These are phyloP conservation scores for Cladorrhinum sp. DNA, from an alignment of 2,329 filamentous ascomycete genomes.

Conservation along the genomic window DNA sequence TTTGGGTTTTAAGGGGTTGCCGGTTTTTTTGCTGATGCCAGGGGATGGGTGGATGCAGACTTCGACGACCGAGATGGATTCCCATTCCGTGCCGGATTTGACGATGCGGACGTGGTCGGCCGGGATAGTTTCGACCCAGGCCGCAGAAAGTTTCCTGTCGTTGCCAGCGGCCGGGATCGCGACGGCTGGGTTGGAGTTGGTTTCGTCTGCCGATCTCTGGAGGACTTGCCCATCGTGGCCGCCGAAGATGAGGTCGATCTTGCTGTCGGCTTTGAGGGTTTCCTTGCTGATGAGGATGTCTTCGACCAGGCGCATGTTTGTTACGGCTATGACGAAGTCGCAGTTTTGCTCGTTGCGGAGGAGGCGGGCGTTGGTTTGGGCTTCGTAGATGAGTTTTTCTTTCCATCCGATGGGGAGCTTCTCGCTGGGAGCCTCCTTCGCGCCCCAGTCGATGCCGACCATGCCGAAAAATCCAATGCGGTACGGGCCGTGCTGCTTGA, in stretches of 20 bases:
- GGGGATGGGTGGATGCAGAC: background rate
- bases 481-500: background rate
- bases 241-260: constrained; percentile 2
- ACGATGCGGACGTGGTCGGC: background rate
- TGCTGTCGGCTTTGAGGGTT: background rate
- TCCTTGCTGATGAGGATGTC: background rate
- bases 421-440: background rate
- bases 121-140: background rate
- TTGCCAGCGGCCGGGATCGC: background rate
- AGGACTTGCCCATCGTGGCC: background rate
- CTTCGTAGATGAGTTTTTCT: background rate
- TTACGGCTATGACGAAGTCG: constrained; percentile 1
- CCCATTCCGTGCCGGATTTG: constrained; percentile 2
- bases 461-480: constrained; percentile 3
- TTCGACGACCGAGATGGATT: background rate
- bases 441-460: constrained; percentile 2
- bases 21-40: background rate
- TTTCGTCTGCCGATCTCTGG: background rate
- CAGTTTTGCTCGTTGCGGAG: background rate
- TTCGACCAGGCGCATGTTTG: constrained; percentile 2
- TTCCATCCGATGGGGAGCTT: background rate
- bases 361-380: background rate
- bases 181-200: background rate
- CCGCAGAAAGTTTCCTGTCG: too few species aligned
- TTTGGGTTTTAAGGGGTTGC: background rate